These are phyloP conservation scores for Epichloe amarillans DNA, from an alignment of 2,329 filamentous ascomycete species.

Conservation along the genomic window DNA sequence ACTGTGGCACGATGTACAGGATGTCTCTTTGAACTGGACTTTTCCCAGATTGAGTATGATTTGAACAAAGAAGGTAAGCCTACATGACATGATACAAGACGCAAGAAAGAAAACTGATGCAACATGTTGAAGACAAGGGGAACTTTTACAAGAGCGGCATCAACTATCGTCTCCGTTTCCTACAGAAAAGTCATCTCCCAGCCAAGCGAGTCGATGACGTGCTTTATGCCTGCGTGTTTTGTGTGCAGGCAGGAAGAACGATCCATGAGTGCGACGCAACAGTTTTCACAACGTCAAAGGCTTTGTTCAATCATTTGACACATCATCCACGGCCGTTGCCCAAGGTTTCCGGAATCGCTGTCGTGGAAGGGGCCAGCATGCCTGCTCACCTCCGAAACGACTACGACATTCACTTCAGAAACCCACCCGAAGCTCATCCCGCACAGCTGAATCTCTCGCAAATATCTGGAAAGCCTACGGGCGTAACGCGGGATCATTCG, in stretches of 20 bases:
- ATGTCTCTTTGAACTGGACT: slow-evolving; percentile 42
- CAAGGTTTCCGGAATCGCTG: slow-evolving; percentile 31
- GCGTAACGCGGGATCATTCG: slow-evolving; percentile 32
- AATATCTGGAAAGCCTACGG: slow-evolving; percentile 29
- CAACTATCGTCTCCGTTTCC: slow-evolving; percentile 38
- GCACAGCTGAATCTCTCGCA: slow-evolving; percentile 28
- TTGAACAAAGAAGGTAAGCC: slow-evolving; percentile 31
- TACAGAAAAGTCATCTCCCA: slow-evolving; percentile 41
- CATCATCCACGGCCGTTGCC: slow-evolving; percentile 41
- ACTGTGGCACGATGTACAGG: slow-evolving; percentile 37
- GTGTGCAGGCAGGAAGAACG: slow-evolving; percentile 34
- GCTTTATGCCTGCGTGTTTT: slow-evolving; percentile 42
- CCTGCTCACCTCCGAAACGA: slow-evolving; percentile 30
- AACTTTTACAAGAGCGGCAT: slow-evolving; percentile 34
- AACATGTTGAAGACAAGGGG: slow-evolving; percentile 18
- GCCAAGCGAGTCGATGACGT: slow-evolving; percentile 37
- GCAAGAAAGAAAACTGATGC: not conserved
- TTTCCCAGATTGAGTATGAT: slow-evolving; percentile 37
- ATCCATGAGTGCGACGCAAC: slow-evolving; percentile 41
- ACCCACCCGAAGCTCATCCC: slow-evolving; percentile 26
- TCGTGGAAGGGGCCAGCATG: slow-evolving; percentile 31
- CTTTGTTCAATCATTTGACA: slow-evolving; percentile 39
- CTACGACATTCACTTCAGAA: slow-evolving; percentile 38
- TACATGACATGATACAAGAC: not conserved
- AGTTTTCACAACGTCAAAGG: slow-evolving; percentile 39